A percentile compares a stretch with the other conserved stretches of the same genome.
Conservation (phyloP, 2,329 filamentous ascomycete species). For the Aspergillus ochraceus region DNA sequence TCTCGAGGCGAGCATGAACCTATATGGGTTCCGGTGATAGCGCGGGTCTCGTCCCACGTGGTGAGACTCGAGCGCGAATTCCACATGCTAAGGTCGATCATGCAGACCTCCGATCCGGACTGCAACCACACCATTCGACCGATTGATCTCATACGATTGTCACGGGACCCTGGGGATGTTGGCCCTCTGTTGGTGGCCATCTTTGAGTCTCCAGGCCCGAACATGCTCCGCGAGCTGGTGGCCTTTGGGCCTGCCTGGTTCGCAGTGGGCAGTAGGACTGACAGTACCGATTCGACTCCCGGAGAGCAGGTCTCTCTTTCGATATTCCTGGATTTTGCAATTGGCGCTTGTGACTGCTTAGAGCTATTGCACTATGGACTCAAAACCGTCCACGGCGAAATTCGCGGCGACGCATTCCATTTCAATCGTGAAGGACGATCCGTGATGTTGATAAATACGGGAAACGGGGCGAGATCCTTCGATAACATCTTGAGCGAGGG, state of each 20-base stretch:
- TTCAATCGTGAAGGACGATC: conserved; percentile 69
- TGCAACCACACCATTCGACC: conserved; percentile 77
- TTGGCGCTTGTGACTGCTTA: conserved; percentile 80
- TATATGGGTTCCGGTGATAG: conserved; percentile 66
- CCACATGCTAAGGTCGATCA: conserved; percentile 74
- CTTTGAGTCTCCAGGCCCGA: conserved; percentile 74
- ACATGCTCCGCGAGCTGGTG: conserved; percentile 69
- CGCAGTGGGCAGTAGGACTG: conserved; percentile 52
- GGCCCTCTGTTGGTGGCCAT: conserved; percentile 74
- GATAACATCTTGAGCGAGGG: conserved; percentile 87
- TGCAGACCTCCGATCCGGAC: conserved; percentile 68
- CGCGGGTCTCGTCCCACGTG: conserved; percentile 77
- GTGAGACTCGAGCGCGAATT: conserved; percentile 84
- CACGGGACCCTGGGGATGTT: conserved; percentile 67
- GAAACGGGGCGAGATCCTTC: conserved; percentile 82
- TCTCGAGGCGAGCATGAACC: conserved; percentile 41
- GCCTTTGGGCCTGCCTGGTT: conserved; percentile 78
- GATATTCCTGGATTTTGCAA: conserved; percentile 84
- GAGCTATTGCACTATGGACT: conserved; percentile 90
- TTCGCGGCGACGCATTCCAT: conserved; percentile 87
- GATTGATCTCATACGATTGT: conserved; percentile 73
- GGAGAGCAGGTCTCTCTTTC: conserved; percentile 67
- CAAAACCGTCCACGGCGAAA: conserved; percentile 84
- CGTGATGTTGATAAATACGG: conserved; percentile 81
- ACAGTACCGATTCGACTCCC: conserved; percentile 50